Evolutionary conservation across 192 early-diverging fungal species (phyloP).

Genomic region (Dissophora ornata): DNA sequence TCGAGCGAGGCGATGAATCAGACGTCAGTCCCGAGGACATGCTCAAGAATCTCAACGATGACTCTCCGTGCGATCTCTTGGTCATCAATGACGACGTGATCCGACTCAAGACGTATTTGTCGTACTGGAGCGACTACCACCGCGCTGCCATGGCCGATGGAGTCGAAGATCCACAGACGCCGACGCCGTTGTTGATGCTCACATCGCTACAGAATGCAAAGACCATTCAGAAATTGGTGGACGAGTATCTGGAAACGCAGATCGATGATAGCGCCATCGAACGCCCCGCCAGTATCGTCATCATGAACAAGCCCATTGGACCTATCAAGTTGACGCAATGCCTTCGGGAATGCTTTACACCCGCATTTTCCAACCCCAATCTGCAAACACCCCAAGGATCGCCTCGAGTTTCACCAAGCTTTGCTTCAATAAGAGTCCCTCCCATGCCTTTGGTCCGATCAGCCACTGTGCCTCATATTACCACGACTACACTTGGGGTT

Average conservation of each 20-base stretch:
- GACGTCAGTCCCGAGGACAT: slow-evolving; percentile 29
- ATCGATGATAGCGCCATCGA: slow-evolving; percentile 17
- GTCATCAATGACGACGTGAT: slow-evolving; percentile 43
- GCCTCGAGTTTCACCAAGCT: slow-evolving; percentile 8
- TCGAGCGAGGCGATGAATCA: slow-evolving; percentile 33
- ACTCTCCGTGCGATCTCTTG: slow-evolving; percentile 31
- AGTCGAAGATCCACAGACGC: slow-evolving; percentile 1
- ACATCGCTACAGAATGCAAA: slow-evolving; percentile 21
- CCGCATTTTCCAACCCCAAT: slow-evolving; percentile 28
- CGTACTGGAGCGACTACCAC: slow-evolving; percentile 30
- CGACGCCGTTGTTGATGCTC: slow-evolving; percentile 37
- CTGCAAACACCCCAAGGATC: slow-evolving; percentile 41
- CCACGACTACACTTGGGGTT: slow-evolving; percentile 21
- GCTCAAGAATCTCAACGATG: slow-evolving; percentile 24
- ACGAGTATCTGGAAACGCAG: slow-evolving; percentile 37
- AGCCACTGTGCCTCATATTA: slow-evolving; percentile 36
- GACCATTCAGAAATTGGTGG: slow-evolving; percentile 21
- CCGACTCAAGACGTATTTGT: slow-evolving; percentile 27
- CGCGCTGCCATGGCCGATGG: neutral
- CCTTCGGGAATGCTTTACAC: slow-evolving; percentile 50
- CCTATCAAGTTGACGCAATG: slow-evolving; percentile 43
- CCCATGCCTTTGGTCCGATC: slow-evolving; percentile 36
- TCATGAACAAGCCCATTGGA: slow-evolving; percentile 47
- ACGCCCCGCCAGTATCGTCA: slow-evolving; percentile 35
- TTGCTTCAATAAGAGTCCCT: neutral